These are phyloP conservation scores for Thielaviopsis musarum DNA, from an alignment of 2,329 filamentous ascomycete genomes.

Conservation along the genomic window DNA sequence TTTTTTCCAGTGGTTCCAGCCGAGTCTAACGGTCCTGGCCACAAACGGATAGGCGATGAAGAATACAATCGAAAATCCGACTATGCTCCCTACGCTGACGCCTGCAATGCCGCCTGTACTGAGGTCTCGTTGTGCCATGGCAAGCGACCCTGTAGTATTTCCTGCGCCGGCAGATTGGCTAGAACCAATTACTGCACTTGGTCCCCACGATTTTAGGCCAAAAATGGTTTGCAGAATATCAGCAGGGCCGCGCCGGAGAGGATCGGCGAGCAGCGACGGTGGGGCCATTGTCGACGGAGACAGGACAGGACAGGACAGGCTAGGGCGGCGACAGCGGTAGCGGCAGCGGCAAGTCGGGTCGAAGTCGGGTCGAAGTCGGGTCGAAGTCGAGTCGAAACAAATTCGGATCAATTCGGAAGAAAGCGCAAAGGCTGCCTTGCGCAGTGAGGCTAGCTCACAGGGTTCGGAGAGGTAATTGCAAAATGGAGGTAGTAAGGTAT, in stretches of 20 bases:
- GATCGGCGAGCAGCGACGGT: background rate
- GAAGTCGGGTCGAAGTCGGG: no score
- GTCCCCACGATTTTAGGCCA: background rate
- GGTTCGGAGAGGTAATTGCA: background rate
- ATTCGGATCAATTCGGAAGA: background rate
- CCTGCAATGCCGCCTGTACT: slow-evolving; percentile 38
- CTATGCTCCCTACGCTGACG: slow-evolving; percentile 35
- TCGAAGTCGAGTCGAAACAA: background rate
- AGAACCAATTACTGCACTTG: background rate
- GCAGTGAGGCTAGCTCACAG: background rate
- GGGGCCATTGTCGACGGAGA: slow-evolving; percentile 2
- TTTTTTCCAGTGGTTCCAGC: slow-evolving; percentile 5
- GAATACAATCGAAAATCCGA: slow-evolving; percentile 10
- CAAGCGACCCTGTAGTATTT: background rate
- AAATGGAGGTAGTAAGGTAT: background rate
- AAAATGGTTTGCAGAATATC: background rate
- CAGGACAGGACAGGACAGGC: background rate
- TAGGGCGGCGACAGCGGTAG: no score
- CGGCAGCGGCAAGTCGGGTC: no score
- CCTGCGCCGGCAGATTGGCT: background rate
- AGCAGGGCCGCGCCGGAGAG: background rate
- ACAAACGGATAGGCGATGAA: slow-evolving; percentile 13
- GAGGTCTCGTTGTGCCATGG: slow-evolving; percentile 12
- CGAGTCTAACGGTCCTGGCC: slow-evolving; percentile 9
- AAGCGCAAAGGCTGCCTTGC: background rate